phyloP scores from a whole-genome alignment of 345 rosid genomes.

The Hibiscus syriacus region DNA sequence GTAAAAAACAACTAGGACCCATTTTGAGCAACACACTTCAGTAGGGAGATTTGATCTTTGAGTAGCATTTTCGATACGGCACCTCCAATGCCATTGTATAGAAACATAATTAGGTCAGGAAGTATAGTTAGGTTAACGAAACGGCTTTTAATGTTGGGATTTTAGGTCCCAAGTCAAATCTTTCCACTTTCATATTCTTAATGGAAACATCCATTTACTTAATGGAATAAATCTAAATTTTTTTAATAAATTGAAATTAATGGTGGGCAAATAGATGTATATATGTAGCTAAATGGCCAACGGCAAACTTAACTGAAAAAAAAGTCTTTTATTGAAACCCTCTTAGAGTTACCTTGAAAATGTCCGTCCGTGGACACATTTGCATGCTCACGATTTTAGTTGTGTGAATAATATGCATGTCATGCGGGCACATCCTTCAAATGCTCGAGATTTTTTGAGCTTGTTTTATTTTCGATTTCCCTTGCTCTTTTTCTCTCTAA shows the following conservation, averaged over 20 bases:
- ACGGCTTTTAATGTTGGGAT: background rate
- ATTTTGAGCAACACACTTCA: background rate
- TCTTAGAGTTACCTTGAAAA: background rate
- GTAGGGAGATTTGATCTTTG: background rate
- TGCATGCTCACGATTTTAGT: background rate
- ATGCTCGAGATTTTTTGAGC: background rate
- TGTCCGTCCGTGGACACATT: background rate
- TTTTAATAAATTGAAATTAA: background rate
- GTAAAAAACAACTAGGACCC: background rate
- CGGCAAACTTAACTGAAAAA: background rate
- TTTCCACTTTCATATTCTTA: background rate
- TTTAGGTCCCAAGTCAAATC: background rate
- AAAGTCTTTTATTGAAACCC: background rate
- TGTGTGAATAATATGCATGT: background rate
- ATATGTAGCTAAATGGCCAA: background rate
- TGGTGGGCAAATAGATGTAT: background rate
- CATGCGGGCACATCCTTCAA: background rate
- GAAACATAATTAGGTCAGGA: background rate
- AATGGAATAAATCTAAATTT: background rate
- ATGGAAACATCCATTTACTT: background rate
- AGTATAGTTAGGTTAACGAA: background rate
- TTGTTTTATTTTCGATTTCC: background rate
- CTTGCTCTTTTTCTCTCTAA: background rate
- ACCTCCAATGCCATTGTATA: background rate
- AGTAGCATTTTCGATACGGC: background rate